A percentile compares a stretch with the other conserved stretches of the same genome.
phyloP scores from a whole-genome alignment of 257 asterid species.

The Paulownia fortunei region DNA sequence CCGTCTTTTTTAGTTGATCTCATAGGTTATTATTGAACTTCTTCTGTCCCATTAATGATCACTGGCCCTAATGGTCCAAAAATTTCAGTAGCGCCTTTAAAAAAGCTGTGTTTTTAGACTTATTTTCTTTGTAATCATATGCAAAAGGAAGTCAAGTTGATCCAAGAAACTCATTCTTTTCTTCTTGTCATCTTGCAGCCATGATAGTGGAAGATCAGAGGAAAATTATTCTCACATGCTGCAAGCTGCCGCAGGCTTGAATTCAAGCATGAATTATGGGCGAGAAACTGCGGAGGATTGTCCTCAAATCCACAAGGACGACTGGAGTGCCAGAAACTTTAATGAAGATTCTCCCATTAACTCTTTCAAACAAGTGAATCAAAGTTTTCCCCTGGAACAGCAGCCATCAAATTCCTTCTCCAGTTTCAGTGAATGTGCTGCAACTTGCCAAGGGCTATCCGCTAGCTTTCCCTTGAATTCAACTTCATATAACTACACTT shows the following conservation, averaged over 20 bases:
- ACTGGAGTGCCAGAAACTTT: conserved; percentile 34
- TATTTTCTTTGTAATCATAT: conserved; percentile 40
- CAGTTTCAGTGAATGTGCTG: background rate
- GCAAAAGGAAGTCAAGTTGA: conserved; percentile 36
- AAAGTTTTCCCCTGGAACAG: conserved; percentile 28
- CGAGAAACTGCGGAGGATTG: conserved; percentile 39
- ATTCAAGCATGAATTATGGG: conserved; percentile 49
- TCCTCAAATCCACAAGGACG: too few species aligned
- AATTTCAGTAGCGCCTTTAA: conserved; percentile 2
- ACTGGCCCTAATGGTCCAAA: conserved; percentile 35
- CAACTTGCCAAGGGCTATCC: conserved; percentile 16
- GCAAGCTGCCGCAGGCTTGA: conserved; percentile 34
- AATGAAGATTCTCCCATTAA: conserved; percentile 41
- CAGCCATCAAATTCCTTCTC: conserved; percentile 30
- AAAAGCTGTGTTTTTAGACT: conserved; percentile 40
- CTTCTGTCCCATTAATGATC: conserved; percentile 6
- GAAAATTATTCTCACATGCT: conserved; percentile 51
- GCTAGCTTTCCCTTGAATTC: conserved; percentile 40
- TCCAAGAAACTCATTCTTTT: conserved; percentile 27
- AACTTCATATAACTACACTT: conserved; percentile 44
- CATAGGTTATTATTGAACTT: background rate
- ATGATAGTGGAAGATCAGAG: conserved; percentile 52
- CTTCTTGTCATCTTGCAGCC: conserved; percentile 61
- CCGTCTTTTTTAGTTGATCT: too few species aligned
- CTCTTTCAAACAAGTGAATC: conserved; percentile 30